Conservation (phyloP, 73 alveolate species). For the Paraurostyla sp. region DNA sequence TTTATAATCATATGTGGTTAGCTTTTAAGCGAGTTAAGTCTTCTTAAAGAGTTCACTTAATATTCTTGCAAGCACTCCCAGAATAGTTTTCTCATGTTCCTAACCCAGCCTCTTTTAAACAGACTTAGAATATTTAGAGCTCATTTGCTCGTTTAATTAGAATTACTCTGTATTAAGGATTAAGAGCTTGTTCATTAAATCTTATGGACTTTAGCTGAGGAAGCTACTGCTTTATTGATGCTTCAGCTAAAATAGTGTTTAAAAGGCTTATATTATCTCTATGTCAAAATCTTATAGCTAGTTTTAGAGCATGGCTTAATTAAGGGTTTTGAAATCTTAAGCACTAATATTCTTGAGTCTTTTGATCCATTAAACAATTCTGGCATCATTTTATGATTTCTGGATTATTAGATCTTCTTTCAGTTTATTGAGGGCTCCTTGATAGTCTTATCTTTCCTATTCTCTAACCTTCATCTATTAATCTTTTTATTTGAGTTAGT, state of each 20-base stretch:
- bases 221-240: no score
- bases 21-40: not conserved
- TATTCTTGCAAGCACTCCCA: not conserved
- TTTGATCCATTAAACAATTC: not conserved
- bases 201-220: no score
- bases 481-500: not conserved
- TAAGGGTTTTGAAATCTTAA: not conserved
- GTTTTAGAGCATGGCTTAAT: not conserved
- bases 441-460: not conserved
- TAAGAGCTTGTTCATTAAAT: no score
- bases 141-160: not conserved
- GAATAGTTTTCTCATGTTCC: not conserved
- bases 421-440: not conserved
- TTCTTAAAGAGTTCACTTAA: constrained; percentile 21
- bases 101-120: not conserved
- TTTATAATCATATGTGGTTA: not conserved
- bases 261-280: constrained; percentile 10
- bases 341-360: not conserved
- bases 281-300: not conserved
- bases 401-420: constrained; percentile 13
- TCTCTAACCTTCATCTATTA: not conserved
- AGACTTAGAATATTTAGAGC: not conserved
- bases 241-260: not conserved
- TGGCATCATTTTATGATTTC: not conserved
- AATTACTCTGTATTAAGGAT: no score